Evolutionary conservation across 371 early-diverging fungal genomes (phyloP).

Genomic region (Mortierella sp.): DNA sequence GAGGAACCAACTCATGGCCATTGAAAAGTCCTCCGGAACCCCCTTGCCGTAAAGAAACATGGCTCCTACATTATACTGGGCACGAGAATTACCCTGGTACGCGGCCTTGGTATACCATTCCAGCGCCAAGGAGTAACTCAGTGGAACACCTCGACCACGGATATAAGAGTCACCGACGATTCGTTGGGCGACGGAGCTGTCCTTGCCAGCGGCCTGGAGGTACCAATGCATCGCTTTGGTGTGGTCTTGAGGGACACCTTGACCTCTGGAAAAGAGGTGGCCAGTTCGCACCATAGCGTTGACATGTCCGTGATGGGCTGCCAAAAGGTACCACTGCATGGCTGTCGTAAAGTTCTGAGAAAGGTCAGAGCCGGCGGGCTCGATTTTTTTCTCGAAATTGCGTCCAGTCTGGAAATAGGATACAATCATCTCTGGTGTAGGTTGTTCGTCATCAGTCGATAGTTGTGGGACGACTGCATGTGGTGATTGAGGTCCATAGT

Average conservation of each 20-base stretch:
- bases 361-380: neutral
- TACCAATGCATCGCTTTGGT: conserved; percentile 7
- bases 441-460: neutral
- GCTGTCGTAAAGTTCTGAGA: neutral
- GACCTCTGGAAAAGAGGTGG: neutral
- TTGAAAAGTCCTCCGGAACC: neutral
- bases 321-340: conserved; percentile 9
- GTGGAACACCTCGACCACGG: neutral
- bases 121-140: neutral
- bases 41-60: neutral
- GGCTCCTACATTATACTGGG: neutral
- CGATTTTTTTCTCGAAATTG: neutral
- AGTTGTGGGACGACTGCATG: neutral
- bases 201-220: conserved; percentile 61
- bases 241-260: neutral
- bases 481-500: neutral
- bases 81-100: neutral
- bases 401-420: neutral
- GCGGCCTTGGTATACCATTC: conserved; percentile 1
- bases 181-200: neutral
- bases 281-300: conserved; percentile 40
- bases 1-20: neutral
- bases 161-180: neutral
- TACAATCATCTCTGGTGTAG: neutral
- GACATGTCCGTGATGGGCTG: conserved; percentile 64